Base-by-base conservation (phyloP, 2,329 filamentous ascomycete genomes). In the Aspergillus clavatus region DNA sequence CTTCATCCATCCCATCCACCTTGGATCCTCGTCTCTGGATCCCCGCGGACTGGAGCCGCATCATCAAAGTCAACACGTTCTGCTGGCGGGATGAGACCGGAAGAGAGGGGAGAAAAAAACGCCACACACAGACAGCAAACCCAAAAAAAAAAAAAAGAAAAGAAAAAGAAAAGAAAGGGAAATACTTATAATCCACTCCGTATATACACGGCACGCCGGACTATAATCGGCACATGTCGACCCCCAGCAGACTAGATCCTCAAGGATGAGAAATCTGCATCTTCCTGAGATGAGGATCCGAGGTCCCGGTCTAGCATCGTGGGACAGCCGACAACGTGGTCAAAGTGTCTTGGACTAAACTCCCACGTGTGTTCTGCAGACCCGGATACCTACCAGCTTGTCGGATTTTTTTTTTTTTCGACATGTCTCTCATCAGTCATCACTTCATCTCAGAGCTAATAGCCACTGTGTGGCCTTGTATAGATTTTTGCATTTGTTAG, bases 71-170 rank as follows among this genome's bases (percentile, higher is more conserved):
- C 31, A 10, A 21, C 31, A 43, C 18, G 28, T 37, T n/a, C 40
- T 29, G 35, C 40, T 43, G 40, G 35, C 23, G 26, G 22, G 35
- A 46, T 37, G n/a, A 38, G 31, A 42, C 29, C 29, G 23, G n/a
- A n/a, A n/a, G n/a, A n/a, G n/a, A n/a, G n/a, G n/a, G n/a, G n/a
- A n/a, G n/a, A n/a, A n/a, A n/a, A n/a, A n/a, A n/a, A n/a, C n/a
- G n/a, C n/a, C n/a, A n/a, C n/a, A n/a, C n/a, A n/a, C n/a, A n/a
- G n/a, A n/a, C n/a, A n/a, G 8, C 23, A 24, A 24, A 24, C 23
- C 4, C 23, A 6, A 33, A 6, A 18, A 33, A 33, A 14, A 11
- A 33, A 11, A 18, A 33, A 18, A 5, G 16, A 5, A 14, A 38
- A 22, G 19, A 22, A 38, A 38, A 21, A 22, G 16, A 12, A 38